Percentiles rank a stretch among this genome's conserved stretches.
Evolutionary conservation across 495 filamentous ascomycete genomes (phyloP).

Genomic region (Barbatosphaeria neglecta): DNA sequence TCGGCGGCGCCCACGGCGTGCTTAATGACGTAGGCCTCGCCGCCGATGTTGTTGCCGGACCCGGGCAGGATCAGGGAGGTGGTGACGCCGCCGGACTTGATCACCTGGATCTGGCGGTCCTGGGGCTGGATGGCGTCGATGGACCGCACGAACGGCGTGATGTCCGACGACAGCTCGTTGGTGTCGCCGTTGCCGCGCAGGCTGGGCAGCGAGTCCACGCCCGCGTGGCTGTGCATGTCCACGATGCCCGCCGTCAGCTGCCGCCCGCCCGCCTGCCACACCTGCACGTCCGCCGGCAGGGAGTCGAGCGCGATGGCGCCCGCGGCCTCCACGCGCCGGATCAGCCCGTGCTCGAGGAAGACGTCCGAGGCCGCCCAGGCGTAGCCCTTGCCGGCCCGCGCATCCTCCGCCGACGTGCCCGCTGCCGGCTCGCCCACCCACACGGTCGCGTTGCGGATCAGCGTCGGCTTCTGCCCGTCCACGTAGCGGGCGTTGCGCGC

Average conservation of each 20-base stretch:
- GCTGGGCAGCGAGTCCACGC: conserved; percentile 27
- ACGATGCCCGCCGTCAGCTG: conserved; percentile 52
- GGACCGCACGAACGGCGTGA: conserved; percentile 48
- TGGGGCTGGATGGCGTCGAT: conserved; percentile 39
- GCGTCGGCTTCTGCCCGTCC: conserved; percentile 31
- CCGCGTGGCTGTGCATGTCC: conserved; percentile 57
- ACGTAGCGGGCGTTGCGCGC: conserved; percentile 36
- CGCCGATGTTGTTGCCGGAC: conserved; percentile 55
- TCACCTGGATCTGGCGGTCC: conserved; percentile 45
- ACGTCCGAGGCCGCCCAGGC: conserved; percentile 33
- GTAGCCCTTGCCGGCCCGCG: conserved; percentile 32
- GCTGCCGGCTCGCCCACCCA: conserved; percentile 40
- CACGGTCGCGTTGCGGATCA: conserved; percentile 40
- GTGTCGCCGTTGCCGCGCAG: conserved; percentile 32
- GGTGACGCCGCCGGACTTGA: conserved; percentile 58
- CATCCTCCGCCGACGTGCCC: conserved; percentile 27
- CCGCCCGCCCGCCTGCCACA: conserved; percentile 44
- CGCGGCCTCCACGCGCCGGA: conserved; percentile 24
- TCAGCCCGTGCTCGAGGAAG: conserved; percentile 35
- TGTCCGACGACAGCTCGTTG: conserved; percentile 38
- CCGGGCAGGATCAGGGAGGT: conserved; percentile 55
- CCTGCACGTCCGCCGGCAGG: conserved; percentile 20
- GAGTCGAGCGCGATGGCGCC: conserved; percentile 20
- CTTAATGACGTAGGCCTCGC: conserved; percentile 54
- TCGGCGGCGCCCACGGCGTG: conserved; percentile 36